phyloP scores from a whole-genome alignment of 306 rosid genomes.

The Inga leiocalycina region DNA sequence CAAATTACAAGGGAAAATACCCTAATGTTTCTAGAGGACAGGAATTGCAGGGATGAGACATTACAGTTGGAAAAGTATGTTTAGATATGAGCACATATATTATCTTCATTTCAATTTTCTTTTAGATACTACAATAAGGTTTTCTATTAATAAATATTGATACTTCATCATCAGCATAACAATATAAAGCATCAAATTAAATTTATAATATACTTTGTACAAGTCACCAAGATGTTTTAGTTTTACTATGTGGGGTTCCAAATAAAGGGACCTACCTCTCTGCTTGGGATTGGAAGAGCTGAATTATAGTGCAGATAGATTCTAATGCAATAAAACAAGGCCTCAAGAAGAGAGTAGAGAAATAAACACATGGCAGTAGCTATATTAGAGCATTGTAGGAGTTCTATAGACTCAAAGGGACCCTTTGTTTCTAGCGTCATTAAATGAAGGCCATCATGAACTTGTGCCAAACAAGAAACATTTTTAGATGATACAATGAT shows the following conservation, averaged over 20 bases:
- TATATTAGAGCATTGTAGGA: conserved; percentile 58
- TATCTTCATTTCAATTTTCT: conserved; percentile 12
- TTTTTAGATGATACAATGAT: too few species aligned
- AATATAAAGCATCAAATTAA: background rate
- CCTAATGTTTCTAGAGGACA: conserved; percentile 33
- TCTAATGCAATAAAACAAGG: conserved; percentile 33
- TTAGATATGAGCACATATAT: conserved; percentile 31
- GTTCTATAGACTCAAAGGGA: conserved; percentile 37
- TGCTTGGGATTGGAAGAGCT: conserved; percentile 24
- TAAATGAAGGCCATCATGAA: conserved; percentile 52
- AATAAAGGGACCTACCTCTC: conserved; percentile 45
- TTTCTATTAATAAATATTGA: background rate
- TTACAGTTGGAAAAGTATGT: conserved; percentile 61
- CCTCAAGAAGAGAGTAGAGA: conserved; percentile 35
- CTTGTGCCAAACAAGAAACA: too few species aligned
- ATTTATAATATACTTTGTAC: too few species aligned
- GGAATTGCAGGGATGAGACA: conserved; percentile 32
- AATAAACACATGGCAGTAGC: conserved; percentile 60
- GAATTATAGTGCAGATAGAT: conserved; percentile 23
- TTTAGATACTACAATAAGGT: background rate
- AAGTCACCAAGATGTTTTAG: background rate
- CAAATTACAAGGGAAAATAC: background rate
- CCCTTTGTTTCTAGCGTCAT: conserved; percentile 48
- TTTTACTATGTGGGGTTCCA: background rate
- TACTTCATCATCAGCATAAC: background rate